Percentiles rank a stretch among this genome's conserved stretches.
Evolutionary conservation across 169 alveolate species (phyloP).

Genomic region (Neospora caninum): DNA sequence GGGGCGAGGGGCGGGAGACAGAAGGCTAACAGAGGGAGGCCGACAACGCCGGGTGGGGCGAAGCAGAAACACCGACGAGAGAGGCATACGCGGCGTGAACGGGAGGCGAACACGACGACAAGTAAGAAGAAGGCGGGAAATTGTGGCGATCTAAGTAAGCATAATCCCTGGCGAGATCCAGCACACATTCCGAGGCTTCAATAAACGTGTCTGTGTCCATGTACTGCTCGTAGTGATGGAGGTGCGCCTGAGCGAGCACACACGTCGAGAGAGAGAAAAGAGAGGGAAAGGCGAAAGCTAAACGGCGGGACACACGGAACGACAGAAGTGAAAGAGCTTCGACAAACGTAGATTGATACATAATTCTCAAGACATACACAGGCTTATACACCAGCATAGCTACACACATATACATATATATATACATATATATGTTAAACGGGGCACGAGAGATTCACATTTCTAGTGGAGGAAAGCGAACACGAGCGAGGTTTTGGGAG

Average conservation of each 20-base stretch:
- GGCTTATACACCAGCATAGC: no score
- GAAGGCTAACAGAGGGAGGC: no score
- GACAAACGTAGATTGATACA: no score
- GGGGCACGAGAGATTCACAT: no score
- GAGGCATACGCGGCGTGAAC: no score
- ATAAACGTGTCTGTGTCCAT: constrained; percentile 24
- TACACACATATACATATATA: not conserved
- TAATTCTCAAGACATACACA: no score
- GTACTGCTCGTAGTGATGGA: constrained; percentile 58
- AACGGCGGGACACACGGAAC: not conserved
- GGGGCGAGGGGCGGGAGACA: no score
- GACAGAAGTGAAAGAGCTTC: not conserved
- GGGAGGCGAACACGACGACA: not conserved
- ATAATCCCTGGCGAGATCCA: constrained; percentile 28
- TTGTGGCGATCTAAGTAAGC: constrained; percentile 13
- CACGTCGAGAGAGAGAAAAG: not conserved
- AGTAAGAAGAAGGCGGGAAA: constrained; percentile 44
- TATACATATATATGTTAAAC: not conserved
- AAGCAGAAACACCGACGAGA: no score
- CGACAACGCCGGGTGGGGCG: no score
- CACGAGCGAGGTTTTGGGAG: no score
- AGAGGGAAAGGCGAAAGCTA: not conserved
- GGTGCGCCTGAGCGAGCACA: constrained; percentile 49
- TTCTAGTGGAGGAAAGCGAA: no score
- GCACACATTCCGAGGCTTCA: constrained; percentile 44